Base-by-base conservation (phyloP, 305 asterid species). In the Ilex paraguariensis region DNA sequence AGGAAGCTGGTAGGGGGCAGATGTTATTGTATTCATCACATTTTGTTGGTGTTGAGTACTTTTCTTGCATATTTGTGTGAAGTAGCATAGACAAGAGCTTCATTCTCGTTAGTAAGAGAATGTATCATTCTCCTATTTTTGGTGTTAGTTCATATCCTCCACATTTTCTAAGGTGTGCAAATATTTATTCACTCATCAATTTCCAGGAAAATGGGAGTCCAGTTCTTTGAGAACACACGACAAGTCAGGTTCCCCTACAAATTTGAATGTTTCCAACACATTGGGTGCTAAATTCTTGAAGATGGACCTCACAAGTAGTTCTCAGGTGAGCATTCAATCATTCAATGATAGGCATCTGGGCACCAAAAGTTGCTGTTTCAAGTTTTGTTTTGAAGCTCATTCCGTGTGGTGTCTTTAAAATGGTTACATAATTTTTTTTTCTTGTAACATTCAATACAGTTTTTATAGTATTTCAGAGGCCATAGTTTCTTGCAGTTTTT, bases 131-230 rank as follows among this genome's bases (percentile, higher is more conserved):
- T 4, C 52, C 15, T 46, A 10, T 46, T 10, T 46, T 46, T 46
- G 52, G 4, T 8, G 52, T 46, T 46, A 4, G 4, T 46, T 8
- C 13, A 46, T 10, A 0, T 11, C 52, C 15, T 46, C 12, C 15
- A 46, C 13, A 46, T 46, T 10, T 12, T 13, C 4, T 46, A 46
- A 10, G 13, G n/a, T 46, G 4, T 46, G 13, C 11, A 46, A 13
- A 13, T 10, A 3, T 7, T 46, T 8, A 46, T 46, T 46, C 15
- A 46, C 66, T 17, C 53, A 46, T 65, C 13, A 50, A 72, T 83
- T 79, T 59, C 60, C 70, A 91, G 96, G 80, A 60, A 78, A 73
- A 60, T 62, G 80, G 81, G 76, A 73, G 68, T 57, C 63, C 63
- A 60, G 58, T 59, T 76, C 76, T 75, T 74, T 70, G 74, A 71